phyloP scores from a whole-genome alignment of 176 grass and related monocot species.

The Oryza rufipogon region DNA sequence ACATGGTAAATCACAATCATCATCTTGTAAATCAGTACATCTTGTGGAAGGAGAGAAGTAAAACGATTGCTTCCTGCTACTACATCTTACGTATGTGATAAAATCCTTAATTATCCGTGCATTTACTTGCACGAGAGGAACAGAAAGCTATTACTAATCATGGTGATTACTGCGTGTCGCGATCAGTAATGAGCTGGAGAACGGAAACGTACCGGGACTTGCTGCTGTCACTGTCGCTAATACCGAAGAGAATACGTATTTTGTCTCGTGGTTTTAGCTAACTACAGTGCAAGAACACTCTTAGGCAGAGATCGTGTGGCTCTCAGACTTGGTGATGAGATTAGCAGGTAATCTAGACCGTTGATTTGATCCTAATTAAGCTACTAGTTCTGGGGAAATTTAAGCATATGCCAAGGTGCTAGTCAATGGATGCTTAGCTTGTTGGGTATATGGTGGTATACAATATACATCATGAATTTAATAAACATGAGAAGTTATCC shows the following conservation, averaged over 20 bases:
- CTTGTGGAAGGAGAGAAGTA: neutral
- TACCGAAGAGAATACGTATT: neutral
- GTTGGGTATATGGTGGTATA: neutral
- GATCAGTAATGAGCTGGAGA: constrained; percentile 34
- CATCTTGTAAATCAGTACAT: neutral
- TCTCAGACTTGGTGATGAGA: neutral
- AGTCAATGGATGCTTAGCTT: constrained; percentile 30
- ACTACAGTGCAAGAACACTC: neutral
- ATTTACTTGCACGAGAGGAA: constrained; percentile 1
- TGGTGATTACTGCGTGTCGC: constrained; percentile 26
- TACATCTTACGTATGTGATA: too few relatives aligned
- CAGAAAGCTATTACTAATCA: neutral
- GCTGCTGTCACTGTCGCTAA: neutral
- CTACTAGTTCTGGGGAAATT: neutral
- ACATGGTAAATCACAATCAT: neutral
- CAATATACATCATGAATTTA: neutral
- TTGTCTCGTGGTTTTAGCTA: neutral
- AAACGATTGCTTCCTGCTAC: too few relatives aligned
- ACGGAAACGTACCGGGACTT: constrained; percentile 36
- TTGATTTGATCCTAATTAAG: neutral
- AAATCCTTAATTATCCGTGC: neutral
- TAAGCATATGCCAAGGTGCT: neutral
- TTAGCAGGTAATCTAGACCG: neutral
- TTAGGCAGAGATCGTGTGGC: neutral
- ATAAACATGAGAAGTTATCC: neutral